Base-by-base conservation (phyloP, 305 asterid genomes). In the Petunia hybrid region DNA sequence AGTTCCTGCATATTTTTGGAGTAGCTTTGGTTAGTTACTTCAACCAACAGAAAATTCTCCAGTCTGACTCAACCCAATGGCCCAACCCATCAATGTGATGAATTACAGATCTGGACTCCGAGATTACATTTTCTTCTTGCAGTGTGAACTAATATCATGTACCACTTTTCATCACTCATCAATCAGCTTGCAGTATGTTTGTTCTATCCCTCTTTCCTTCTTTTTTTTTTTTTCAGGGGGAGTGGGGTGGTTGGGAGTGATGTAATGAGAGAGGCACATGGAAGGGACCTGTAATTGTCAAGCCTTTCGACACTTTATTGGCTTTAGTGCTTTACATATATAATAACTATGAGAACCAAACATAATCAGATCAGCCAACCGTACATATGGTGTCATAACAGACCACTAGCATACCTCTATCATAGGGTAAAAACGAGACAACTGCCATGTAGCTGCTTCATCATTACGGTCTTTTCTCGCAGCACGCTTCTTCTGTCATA, bases 391-490 rank as follows among this genome's bases (percentile, higher is more conserved):
- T 45, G 4, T 45, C 8, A 42, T 42, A 68, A 42, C 14, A 42
- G 55, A 8, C 41, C 60, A 42, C 36, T 53, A 31, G 55, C 43
- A n/a, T 87, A 97, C 99, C 98, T 93, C 99, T 78, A 97, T 90
- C 83, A 97, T 83, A 6, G 99, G 99, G 89, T 92, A 97, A 87
- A 95, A 97, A 74, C 99, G 99, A 77, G 99, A 92, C 77, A 95
- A 81, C 75, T 95, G 98, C 99, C 99, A 97, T 1, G 82, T 69
- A 68, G 85, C 88, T 87, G 89, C 97, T 88, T 89, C 97, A 86
- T 92, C 95, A 76, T 91, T 84, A 53, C 98, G 95, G 75, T 97
- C 99, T 91, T 94, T 97, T 83, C 99, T 91, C 75, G 91, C 87
- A 81, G 91, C 96, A 74, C 90, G 98, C 86, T 92, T 97, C 86